These are phyloP conservation scores for Cairneyella variabilis DNA, from an alignment of 495 filamentous ascomycete species.

Conservation along the genomic window DNA sequence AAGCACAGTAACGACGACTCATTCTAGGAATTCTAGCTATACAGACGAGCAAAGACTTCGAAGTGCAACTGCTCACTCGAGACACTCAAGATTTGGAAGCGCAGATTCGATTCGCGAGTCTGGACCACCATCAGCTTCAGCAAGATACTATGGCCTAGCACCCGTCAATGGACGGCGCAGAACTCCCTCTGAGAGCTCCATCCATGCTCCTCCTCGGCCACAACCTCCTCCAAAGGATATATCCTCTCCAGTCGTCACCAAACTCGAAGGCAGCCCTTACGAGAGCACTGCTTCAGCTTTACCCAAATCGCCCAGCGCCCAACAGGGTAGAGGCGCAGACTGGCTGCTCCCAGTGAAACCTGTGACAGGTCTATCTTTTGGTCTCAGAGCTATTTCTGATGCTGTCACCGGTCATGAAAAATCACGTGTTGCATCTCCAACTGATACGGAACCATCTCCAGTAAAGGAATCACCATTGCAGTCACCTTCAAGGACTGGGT, in stretches of 20 bases:
- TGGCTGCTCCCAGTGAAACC: constrained; percentile 51
- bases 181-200: constrained; percentile 46
- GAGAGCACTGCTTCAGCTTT: constrained; percentile 44
- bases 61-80: constrained; percentile 54
- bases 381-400: constrained; percentile 79
- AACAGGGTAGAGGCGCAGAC: constrained; percentile 45
- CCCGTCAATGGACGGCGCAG: constrained; percentile 38
- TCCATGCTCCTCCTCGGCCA: constrained; percentile 41
- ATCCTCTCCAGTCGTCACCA: constrained; percentile 58
- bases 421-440: constrained; percentile 47
- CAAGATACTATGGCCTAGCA: constrained; percentile 60
- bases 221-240: constrained; percentile 34
- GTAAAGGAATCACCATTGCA: constrained; percentile 63
- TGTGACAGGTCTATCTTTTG: constrained; percentile 47
- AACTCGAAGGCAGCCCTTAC: constrained; percentile 55
- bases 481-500: constrained; percentile 71
- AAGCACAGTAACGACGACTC: constrained; percentile 40
- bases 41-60: constrained; percentile 64
- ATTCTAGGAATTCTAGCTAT: constrained; percentile 66
- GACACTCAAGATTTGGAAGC: constrained; percentile 78
- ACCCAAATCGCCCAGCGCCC: constrained; percentile 43
- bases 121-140: constrained; percentile 41
- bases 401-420: constrained; percentile 63
- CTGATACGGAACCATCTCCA: constrained; percentile 42
- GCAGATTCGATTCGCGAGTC: constrained; percentile 51